Base-by-base conservation (phyloP, 2,329 filamentous ascomycete species). In the Diaporthe citri region DNA sequence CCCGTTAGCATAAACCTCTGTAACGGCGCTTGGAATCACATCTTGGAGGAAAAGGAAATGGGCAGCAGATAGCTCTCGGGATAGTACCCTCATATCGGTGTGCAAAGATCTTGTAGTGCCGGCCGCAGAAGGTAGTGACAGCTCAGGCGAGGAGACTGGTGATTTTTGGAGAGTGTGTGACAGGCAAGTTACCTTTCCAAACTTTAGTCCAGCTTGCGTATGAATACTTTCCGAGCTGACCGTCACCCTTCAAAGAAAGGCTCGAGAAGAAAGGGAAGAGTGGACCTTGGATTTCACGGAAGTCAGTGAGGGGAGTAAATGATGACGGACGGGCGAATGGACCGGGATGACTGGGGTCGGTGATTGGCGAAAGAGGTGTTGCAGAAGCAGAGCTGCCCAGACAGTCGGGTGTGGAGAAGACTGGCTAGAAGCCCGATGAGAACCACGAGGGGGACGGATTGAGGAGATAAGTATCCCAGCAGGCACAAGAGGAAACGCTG, bases 401-500 rank as follows among this genome's bases (percentile, higher is more conserved):
- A 69, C 34, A 69, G 64, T 55, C 46, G 62, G 62, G 34, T 20
- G 36, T 41, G 64, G 64, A 28, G 48, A 64, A 64, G 59, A 28
- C 60, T 41, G 17, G n/a, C 4, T 41, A 9, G 15, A 20, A 39
- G n/a, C 13, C 48, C 25, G 41, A 15, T 20, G 41, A 8, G 34
- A 36, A 28, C 13, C 13, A 55, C 48, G n/a, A 39, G 6, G n/a
- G 48, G 64, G 22, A 28, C 15, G 48, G 48, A 17, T 22, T 22
- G 15, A n/a, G 48, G 48, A 52, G 22, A 41, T 28, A 25, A 36
- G 41, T 69, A 55, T 5, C 15, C 34, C n/a, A 25, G 17, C 31
- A 31, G 10, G 9, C 10, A 34, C 25, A 2, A 22, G 46, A 9
- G 10, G 20, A 13, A 60, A n/a, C 10, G 2, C 28, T 20, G 34